Base-by-base conservation (phyloP, 1,284 basidiomycete species). In the Melampsora americana region DNA sequence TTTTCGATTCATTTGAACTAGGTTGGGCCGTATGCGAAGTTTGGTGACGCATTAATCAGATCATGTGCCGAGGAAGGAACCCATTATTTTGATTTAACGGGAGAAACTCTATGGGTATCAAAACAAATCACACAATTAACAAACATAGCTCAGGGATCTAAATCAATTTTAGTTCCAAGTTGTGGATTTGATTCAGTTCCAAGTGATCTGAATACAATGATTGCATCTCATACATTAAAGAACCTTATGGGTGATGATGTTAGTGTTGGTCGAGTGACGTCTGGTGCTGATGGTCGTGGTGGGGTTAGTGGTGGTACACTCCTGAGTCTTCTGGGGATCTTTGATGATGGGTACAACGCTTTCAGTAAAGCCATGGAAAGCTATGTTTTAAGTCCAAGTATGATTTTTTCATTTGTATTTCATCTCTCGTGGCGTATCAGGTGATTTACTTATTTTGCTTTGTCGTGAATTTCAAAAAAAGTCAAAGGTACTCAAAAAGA, bases 111-210 rank as follows among this genome's bases (percentile, higher is more conserved):
- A 28, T 74, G 71, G 71, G 71, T 53, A 16, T 39, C 30, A 20
- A 62, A 39, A 42, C 62, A 74, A 35, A 74, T 74, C 28, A 50
- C 71, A 12, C 59, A 66, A 26, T 64, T 66, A 28, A 46, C 53
- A 12, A 60, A 50, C n/a, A 61, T 66, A 44, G 62, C 71, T 2
- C 28, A 64, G 44, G 46, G 39, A 46, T 44, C 28, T 30, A 78
- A 79, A 32, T 77, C 80, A 1, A 78, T 80, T 62, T 69, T 81
- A 66, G 35, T 81, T 1, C 78, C 77, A 50, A 77, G 74, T 14
- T 75, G 72, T 48, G 81, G 80, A 20, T 80, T 79, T 77, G 81
- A 81, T 59, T 80, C 79, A 42, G 77, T 81, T n/a, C 81, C 81
- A 26, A 77, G 77, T 12, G 81, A 81, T 62, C 30, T 66, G 44